Evolutionary conservation across 306 rosid species (phyloP).

Genomic region (Corylus avellana): DNA sequence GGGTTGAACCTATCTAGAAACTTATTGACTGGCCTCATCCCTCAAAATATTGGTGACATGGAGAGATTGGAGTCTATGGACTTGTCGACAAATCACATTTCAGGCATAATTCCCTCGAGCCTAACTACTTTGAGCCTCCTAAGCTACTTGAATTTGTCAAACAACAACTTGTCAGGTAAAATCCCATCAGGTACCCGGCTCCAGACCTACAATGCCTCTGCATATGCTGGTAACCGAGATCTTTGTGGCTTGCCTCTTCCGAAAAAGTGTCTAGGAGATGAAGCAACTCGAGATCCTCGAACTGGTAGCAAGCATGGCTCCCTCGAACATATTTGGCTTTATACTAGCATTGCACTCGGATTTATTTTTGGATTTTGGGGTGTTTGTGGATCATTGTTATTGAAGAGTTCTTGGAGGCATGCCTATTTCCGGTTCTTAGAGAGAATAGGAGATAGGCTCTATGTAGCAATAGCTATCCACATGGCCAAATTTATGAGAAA

Average conservation of each 20-base stretch:
- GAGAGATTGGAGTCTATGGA: conserved; percentile 22
- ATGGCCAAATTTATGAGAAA: neutral
- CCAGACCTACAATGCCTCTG: too few species aligned
- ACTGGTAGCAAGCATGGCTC: neutral
- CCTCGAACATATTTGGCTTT: neutral
- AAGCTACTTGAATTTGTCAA: neutral
- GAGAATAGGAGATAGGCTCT: neutral
- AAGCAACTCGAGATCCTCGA: neutral
- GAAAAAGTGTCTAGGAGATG: conserved; percentile 18
- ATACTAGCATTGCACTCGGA: too few species aligned
- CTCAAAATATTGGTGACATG: conserved; percentile 10
- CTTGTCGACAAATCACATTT: conserved; percentile 28
- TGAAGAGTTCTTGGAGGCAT: conserved; percentile 27
- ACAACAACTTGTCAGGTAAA: too few species aligned
- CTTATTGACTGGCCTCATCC: conserved; percentile 19
- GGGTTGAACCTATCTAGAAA: conserved; percentile 30
- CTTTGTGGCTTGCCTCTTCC: neutral
- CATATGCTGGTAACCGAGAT: too few species aligned
- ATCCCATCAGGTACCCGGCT: too few species aligned
- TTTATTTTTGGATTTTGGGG: too few species aligned
- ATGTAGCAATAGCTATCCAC: neutral
- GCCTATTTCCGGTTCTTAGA: conserved; percentile 2
- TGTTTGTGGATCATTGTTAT: conserved; percentile 6
- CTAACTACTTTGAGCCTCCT: conserved; percentile 4
- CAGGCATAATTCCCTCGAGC: conserved; percentile 22